Conservation (phyloP, 169 alveolate species). For the Cryptosporidium parvum region DNA sequence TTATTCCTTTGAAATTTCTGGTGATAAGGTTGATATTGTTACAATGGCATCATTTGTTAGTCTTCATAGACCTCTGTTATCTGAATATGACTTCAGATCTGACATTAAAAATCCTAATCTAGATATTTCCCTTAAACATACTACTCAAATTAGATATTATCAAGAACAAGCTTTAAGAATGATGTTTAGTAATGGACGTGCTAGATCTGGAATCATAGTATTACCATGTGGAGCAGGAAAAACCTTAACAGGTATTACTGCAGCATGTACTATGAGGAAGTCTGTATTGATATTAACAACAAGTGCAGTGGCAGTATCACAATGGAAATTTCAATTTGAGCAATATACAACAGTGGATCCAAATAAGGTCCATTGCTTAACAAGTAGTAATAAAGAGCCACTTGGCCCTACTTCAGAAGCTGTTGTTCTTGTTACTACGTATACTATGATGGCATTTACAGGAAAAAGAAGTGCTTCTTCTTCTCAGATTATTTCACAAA, state of each 20-base stretch:
- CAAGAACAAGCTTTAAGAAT: slow-evolving; percentile 96
- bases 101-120: slow-evolving; percentile 90
- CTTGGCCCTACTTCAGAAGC: slow-evolving; percentile 90
- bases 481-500: slow-evolving; percentile 86
- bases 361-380: slow-evolving; percentile 90
- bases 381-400: slow-evolving; percentile 93
- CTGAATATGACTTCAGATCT: slow-evolving; percentile 96
- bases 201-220: slow-evolving; percentile 98
- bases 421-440: slow-evolving; percentile 94
- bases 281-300: slow-evolving; percentile 91
- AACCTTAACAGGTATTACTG: slow-evolving; percentile 98
- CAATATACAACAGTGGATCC: slow-evolving; percentile 91
- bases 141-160: slow-evolving; percentile 92
- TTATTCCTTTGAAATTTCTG: slow-evolving; percentile 89
- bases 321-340: slow-evolving; percentile 90
- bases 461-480: slow-evolving; percentile 92
- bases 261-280: slow-evolving; percentile 96
- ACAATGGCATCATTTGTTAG: slow-evolving; percentile 89
- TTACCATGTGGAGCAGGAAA: slow-evolving; percentile 99
- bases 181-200: slow-evolving; percentile 98
- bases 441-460: slow-evolving; percentile 94
- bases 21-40: slow-evolving; percentile 89
- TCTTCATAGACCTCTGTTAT: slow-evolving; percentile 94
- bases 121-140: slow-evolving; percentile 90
- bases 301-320: slow-evolving; percentile 94